These are phyloP conservation scores for Arctium lappa DNA, from an alignment of 129 eudicot genomes.

Conservation along the genomic window DNA sequence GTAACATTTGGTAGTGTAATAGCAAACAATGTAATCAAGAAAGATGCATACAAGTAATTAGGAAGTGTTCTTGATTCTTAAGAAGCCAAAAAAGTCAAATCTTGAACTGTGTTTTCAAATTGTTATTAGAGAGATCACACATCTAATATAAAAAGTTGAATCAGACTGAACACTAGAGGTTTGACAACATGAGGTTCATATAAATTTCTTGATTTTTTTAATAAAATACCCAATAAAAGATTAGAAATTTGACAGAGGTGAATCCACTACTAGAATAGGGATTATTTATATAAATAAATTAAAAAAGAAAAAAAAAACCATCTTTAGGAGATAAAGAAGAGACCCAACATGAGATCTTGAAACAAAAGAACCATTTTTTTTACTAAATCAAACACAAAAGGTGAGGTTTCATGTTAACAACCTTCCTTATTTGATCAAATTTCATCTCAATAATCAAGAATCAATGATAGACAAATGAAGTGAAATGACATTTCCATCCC, in stretches of 20 bases:
- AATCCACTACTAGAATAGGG: background rate
- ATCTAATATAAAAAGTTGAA: conserved; percentile 11
- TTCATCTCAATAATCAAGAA: conserved; percentile 27
- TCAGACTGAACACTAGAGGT: conserved; percentile 9
- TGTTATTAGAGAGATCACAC: conserved; percentile 12
- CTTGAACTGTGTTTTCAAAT: conserved; percentile 22
- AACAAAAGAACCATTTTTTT: conserved; percentile 10
- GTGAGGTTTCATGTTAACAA: background rate
- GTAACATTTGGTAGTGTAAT: background rate
- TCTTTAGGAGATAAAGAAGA: conserved; percentile 14
- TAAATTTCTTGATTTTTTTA: background rate
- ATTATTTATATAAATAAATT: background rate
- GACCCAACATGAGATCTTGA: conserved; percentile 27
- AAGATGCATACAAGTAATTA: background rate
- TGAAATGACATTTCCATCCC: conserved; percentile 3
- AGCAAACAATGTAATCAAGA: background rate
- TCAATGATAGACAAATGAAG: conserved; percentile 10
- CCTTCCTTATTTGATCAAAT: conserved; percentile 1
- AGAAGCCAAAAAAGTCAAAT: conserved; percentile 19
- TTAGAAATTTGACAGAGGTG: conserved; percentile 17
- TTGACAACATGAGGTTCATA: conserved; percentile 18
- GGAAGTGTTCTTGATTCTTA: background rate
- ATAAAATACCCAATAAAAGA: conserved; percentile 16
- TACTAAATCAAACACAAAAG: conserved; percentile 11
- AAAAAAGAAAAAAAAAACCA: conserved; percentile 8